Conservation (phyloP, 2,329 filamentous ascomycete species). For the Alternaria panax region DNA sequence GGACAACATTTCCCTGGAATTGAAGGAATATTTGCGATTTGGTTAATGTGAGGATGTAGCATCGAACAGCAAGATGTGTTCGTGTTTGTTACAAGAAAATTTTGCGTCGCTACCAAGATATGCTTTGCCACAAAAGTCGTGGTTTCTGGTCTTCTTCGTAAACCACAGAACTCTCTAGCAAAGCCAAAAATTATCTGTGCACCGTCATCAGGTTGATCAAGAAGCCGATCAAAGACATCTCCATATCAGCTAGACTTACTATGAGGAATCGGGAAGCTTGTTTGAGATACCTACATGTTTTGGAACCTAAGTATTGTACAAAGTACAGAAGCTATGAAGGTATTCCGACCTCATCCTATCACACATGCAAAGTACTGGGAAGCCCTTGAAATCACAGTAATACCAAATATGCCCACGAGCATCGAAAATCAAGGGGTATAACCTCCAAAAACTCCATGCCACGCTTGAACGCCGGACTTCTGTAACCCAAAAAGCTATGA, state of each 20-base stretch:
- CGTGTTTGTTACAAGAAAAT: not conserved
- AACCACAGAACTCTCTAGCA: not conserved
- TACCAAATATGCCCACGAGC: not conserved
- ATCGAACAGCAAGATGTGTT: not conserved
- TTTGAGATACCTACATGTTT: not conserved
- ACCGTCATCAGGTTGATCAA: not conserved
- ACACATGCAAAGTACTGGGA: not conserved
- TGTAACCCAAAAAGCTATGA: not conserved
- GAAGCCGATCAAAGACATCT: not conserved
- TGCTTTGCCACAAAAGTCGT: not conserved
- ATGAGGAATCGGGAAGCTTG: not conserved
- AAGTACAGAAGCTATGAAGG: not conserved
- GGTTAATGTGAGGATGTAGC: not conserved
- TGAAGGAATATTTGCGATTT: not conserved
- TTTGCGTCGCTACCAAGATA: not conserved
- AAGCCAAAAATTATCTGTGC: not conserved
- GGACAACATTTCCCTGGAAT: too few relatives aligned
- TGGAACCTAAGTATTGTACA: not conserved
- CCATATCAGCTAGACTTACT: not conserved
- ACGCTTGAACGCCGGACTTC: not conserved
- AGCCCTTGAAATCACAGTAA: not conserved
- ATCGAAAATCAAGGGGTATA: conserved; percentile 4
- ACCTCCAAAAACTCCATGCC: conserved; percentile 6
- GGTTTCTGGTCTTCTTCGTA: not conserved
- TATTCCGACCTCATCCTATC: not conserved